Evolutionary conservation across 306 rosid species (phyloP).

Genomic region (Lithocarpus polystachyus): DNA sequence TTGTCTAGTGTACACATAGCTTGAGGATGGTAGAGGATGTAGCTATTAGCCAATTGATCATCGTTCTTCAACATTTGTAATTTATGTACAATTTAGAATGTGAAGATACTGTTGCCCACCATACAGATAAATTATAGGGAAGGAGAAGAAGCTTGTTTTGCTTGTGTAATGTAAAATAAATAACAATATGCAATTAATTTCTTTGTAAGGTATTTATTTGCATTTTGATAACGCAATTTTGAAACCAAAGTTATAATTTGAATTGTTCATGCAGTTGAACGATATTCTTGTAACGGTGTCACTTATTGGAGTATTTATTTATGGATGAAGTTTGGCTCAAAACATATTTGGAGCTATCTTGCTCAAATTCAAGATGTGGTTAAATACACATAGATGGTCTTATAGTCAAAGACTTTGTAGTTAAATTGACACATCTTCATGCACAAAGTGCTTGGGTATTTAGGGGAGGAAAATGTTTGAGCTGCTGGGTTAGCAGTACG

Average conservation of each 20-base stretch:
- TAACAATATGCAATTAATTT: neutral
- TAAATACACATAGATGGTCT: no score
- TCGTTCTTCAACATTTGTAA: constrained; percentile 18
- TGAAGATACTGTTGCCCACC: constrained; percentile 18
- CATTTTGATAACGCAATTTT: neutral
- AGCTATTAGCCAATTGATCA: constrained; percentile 18
- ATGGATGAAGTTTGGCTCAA: no score
- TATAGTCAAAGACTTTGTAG: no score
- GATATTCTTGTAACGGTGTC: no score
- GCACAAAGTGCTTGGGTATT: no score
- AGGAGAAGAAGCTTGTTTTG: constrained; percentile 14
- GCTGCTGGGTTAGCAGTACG: no score
- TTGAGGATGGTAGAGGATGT: constrained; percentile 15
- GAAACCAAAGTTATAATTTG: neutral
- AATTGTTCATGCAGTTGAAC: neutral
- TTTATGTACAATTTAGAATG: constrained; percentile 26
- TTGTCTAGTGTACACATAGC: constrained; percentile 11
- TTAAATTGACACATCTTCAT: fast-evolving
- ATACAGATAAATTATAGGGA: constrained; percentile 14
- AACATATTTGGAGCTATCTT: no score
- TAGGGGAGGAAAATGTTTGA: no score
- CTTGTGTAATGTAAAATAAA: constrained; percentile 24
- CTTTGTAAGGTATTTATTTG: neutral
- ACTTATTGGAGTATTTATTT: no score
- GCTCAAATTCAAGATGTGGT: no score